Percentiles rank a stretch among this genome's conserved stretches.
phyloP scores from a whole-genome alignment of 768 basidiomycete genomes.

The Boletus pseudo-olivaceus region DNA sequence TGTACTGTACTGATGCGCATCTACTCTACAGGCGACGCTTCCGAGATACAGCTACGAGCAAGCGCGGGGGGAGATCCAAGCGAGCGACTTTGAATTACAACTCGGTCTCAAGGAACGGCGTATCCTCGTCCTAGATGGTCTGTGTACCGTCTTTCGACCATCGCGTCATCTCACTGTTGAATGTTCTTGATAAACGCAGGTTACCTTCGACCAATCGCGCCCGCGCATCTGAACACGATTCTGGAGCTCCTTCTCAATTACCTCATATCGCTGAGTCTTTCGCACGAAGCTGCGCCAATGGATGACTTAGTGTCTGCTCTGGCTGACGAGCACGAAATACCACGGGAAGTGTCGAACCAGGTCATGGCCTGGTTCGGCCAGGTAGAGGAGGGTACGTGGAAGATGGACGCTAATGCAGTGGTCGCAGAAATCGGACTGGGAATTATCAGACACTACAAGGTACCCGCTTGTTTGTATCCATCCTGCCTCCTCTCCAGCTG shows the following conservation, averaged over 20 bases:
- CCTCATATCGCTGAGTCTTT: slow-evolving; percentile 60
- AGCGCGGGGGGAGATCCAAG: slow-evolving; percentile 66
- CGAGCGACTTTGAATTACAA: slow-evolving; percentile 73
- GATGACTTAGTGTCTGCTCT: slow-evolving; percentile 59
- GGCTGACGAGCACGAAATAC: slow-evolving; percentile 70
- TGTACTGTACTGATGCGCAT: background rate
- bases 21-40: slow-evolving; percentile 28
- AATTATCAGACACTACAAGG: slow-evolving; percentile 61
- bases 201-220: slow-evolving; percentile 69
- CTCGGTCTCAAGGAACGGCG: slow-evolving; percentile 62
- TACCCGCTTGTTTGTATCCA: slow-evolving; percentile 19
- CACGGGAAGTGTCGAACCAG: slow-evolving; percentile 56
- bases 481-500: background rate
- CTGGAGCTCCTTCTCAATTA: slow-evolving; percentile 74
- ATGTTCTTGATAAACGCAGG: slow-evolving; percentile 37
- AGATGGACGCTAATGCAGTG: slow-evolving; percentile 55
- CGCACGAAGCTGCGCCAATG: slow-evolving; percentile 50
- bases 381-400: slow-evolving; percentile 55
- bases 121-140: slow-evolving; percentile 72
- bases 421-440: slow-evolving; percentile 77
- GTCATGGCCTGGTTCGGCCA: slow-evolving; percentile 83
- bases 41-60: slow-evolving; percentile 53
- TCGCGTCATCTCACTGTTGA: background rate
- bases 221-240: slow-evolving; percentile 60
- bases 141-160: background rate